Conservation (phyloP, 805 yeast genomes). For the Monosporozyma yasuniensis region DNA sequence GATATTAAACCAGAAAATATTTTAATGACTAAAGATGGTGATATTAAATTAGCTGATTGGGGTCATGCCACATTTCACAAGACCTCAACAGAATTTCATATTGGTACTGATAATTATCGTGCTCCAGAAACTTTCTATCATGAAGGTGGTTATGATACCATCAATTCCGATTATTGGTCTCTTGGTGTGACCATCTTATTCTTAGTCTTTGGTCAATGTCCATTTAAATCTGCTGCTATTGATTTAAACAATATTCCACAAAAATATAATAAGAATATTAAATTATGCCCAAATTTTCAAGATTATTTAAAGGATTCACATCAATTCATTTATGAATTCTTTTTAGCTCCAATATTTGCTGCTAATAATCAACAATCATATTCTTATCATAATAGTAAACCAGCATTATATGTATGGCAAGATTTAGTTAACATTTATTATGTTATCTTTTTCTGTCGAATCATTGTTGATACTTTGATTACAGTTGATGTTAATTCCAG, state of each 20-base stretch:
- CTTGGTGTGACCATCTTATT: constrained; percentile 74
- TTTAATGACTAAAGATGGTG: constrained; percentile 41
- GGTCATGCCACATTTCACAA: constrained; percentile 46
- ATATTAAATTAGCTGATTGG: constrained; percentile 64
- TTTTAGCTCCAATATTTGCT: constrained; percentile 13
- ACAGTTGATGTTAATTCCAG: constrained; percentile 9
- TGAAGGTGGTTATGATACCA: constrained; percentile 47
- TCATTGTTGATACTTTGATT: constrained; percentile 11
- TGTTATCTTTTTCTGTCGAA: constrained; percentile 9
- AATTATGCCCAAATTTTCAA: constrained; percentile 29
- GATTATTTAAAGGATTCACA: constrained; percentile 29
- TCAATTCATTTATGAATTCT: constrained; percentile 19
- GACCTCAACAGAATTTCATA: constrained; percentile 28
- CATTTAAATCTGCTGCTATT: constrained; percentile 42
- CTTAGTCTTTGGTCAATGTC: constrained; percentile 73
- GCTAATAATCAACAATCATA: constrained; percentile 6
- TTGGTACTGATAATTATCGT: constrained; percentile 86
- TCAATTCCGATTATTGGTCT: constrained; percentile 81
- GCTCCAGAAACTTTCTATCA: constrained; percentile 71
- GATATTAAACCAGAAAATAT: constrained; percentile 71
- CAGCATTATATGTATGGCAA: constrained; percentile 13
- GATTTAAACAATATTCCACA: background rate
- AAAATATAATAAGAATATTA: background rate
- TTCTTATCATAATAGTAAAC: constrained; percentile 6
- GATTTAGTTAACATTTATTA: constrained; percentile 10